Percentiles rank a stretch among this genome's conserved stretches.
Evolutionary conservation across 2,329 filamentous ascomycete species (phyloP).

Genomic region (Botrytis paeoniae): DNA sequence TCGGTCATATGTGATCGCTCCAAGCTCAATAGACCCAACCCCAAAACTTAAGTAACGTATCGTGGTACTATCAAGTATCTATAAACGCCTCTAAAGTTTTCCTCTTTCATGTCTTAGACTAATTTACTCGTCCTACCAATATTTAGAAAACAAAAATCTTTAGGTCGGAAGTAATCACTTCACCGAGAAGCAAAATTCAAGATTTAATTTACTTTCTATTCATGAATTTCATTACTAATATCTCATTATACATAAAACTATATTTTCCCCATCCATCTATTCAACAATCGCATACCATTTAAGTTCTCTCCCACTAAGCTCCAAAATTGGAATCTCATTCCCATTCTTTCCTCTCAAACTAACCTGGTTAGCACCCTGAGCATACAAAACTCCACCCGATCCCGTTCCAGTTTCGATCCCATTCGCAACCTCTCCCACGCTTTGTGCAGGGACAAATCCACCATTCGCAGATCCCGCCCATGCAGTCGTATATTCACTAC

Average conservation of each 20-base stretch:
- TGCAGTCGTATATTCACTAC: background rate
- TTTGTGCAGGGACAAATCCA: conserved; percentile 8
- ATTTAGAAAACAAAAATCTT: background rate
- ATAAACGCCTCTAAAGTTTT: background rate
- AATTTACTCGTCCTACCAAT: background rate
- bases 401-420: background rate
- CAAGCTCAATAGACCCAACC: background rate
- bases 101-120: background rate
- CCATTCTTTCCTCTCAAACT: conserved; percentile 4
- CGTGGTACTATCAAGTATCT: background rate
- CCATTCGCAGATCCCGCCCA: conserved; percentile 3
- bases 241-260: background rate
- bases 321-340: background rate
- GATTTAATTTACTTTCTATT: background rate
- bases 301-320: background rate
- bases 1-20: background rate
- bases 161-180: background rate
- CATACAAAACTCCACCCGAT: conserved; percentile 26
- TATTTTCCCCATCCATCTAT: background rate
- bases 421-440: background rate
- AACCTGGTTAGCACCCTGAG: conserved; percentile 21
- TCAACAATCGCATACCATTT: conserved; percentile 13
- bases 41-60: background rate
- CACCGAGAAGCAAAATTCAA: background rate
- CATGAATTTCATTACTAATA: background rate